Percentiles rank a stretch among this genome's conserved stretches.
These are phyloP conservation scores for Cordyceps javanica DNA, from an alignment of 2,329 filamentous ascomycete genomes.

Conservation along the genomic window DNA sequence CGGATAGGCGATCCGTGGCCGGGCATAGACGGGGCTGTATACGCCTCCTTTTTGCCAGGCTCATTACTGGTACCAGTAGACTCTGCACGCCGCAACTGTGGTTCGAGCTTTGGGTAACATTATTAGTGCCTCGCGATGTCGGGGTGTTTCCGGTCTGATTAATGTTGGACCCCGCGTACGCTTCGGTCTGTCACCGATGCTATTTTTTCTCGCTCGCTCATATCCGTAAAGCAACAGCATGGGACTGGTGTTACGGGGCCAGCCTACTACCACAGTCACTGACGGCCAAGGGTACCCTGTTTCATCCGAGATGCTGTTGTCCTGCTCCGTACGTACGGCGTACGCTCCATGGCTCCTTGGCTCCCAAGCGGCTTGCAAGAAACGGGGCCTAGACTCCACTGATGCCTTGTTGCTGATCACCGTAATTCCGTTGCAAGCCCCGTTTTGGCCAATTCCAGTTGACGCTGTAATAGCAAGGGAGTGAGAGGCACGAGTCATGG, in stretches of 20 bases:
- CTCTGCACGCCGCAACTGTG: neutral
- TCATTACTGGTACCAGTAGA: too few relatives aligned
- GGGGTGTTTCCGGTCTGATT: neutral
- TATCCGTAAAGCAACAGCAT: neutral
- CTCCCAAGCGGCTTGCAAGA: neutral
- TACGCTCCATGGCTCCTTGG: too few relatives aligned
- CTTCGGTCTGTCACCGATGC: neutral
- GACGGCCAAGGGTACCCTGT: slow-evolving; percentile 4
- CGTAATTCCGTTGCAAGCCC: neutral
- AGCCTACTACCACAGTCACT: neutral
- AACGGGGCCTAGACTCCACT: neutral
- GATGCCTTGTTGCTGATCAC: slow-evolving; percentile 4
- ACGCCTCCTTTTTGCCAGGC: neutral
- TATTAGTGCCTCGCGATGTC: neutral
- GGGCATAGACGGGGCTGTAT: neutral
- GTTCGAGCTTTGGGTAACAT: neutral
- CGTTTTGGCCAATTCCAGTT: neutral
- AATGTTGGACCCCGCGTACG: neutral
- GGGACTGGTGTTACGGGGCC: neutral
- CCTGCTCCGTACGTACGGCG: too few relatives aligned
- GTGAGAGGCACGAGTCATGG: neutral
- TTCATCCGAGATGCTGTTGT: slow-evolving; percentile 3
- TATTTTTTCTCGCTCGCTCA: neutral
- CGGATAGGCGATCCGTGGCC: neutral
- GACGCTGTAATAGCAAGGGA: neutral